Evolutionary conservation across 352 stramenopile species (phyloP), one percentile per base, ranked within the genome.

Genomic region (Phytophthora litchii): DNA sequence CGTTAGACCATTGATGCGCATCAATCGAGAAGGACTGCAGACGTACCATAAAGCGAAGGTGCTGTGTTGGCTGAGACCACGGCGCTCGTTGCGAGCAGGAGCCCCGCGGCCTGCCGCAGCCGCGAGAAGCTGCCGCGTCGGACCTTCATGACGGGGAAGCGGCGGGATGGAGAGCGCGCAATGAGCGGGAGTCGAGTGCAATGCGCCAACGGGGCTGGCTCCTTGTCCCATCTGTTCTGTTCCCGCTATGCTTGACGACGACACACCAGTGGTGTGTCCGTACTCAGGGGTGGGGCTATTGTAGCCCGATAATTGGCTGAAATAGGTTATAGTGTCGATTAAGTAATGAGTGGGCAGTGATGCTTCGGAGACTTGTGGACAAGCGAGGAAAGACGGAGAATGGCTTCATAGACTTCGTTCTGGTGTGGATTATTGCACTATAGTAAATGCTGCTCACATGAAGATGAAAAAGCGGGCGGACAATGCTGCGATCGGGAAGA

Each of bases 1-100:
- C 36, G 40, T 48, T 29, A 48, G 20, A 42, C 20, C 14, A 5
- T 43, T 66, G 49, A 59, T 52, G 43, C 40, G 14, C 47, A 64
- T 63, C 40, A 61, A 49, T 27, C 4, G 29, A 19, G 34, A 11
- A 13, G 1, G 5, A 19, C 14, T 37, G 13, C 23, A 5, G 27
- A 38, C 76, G 61, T 36, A 89, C 80, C 75, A 42, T 85, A 83
- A 31, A 87, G 73, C 7, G 80, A 84, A 10, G 79, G 76, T 1
- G 75, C 58, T 1, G 64, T 71, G 32, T 40, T 70, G 19, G 67
- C 57, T 9, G 65, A 60, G 16, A 44, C 54, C 17, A 73, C 44
- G 0, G 60, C 59, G 20, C 31, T 54, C 3, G 56, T 44, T 34
- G 48, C 48, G 25, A 83, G 45, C 23, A 75, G 44, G 36, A 76